A percentile compares a stretch with the other conserved stretches of the same genome.
Evolutionary conservation across 2,329 filamentous ascomycete species (phyloP).

Genomic region (Ophiobolus disseminans): DNA sequence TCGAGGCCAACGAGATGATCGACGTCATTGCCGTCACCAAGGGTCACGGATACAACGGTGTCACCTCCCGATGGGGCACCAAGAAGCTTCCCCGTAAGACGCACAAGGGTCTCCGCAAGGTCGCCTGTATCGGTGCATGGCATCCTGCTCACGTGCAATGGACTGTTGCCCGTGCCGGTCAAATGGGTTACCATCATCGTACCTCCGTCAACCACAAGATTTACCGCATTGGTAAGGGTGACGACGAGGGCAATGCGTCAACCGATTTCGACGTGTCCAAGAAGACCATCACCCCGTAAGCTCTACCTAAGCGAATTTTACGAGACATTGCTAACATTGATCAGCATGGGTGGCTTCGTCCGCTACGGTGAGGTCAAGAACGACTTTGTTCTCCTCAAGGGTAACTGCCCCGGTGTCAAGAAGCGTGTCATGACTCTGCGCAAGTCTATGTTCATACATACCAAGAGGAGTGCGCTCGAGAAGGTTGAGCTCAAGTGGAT

Average conservation of each 20-base stretch:
- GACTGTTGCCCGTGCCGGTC: conserved; percentile 99
- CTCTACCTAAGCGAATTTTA: conserved; percentile 43
- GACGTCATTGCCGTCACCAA: conserved; percentile 99
- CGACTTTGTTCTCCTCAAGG: conserved; percentile 98
- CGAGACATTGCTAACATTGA: conserved; percentile 46
- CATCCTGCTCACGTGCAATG: conserved; percentile 99
- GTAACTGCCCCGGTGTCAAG: conserved; percentile 96
- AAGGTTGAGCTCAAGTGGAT: conserved; percentile 99
- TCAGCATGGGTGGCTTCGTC: conserved; percentile 97
- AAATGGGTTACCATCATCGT: conserved; percentile 99
- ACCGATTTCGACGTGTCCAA: conserved; percentile 97
- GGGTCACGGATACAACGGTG: conserved; percentile 98
- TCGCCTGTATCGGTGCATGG: conserved; percentile 99
- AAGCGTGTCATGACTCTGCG: conserved; percentile 99
- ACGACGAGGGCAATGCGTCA: conserved; percentile 88
- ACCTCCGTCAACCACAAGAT: conserved; percentile 99
- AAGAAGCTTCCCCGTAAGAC: conserved; percentile 99
- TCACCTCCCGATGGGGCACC: conserved; percentile 98
- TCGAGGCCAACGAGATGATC: conserved; percentile 99
- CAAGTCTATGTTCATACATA: conserved; percentile 99
- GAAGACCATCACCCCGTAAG: conserved; percentile 99
- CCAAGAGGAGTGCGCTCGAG: conserved; percentile 92
- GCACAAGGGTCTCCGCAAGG: conserved; percentile 99
- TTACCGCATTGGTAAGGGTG: conserved; percentile 96
- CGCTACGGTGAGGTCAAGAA: conserved; percentile 99